These are phyloP conservation scores for Heterobasidion occidentale DNA, from an alignment of 1,284 basidiomycete genomes.

Conservation along the genomic window DNA sequence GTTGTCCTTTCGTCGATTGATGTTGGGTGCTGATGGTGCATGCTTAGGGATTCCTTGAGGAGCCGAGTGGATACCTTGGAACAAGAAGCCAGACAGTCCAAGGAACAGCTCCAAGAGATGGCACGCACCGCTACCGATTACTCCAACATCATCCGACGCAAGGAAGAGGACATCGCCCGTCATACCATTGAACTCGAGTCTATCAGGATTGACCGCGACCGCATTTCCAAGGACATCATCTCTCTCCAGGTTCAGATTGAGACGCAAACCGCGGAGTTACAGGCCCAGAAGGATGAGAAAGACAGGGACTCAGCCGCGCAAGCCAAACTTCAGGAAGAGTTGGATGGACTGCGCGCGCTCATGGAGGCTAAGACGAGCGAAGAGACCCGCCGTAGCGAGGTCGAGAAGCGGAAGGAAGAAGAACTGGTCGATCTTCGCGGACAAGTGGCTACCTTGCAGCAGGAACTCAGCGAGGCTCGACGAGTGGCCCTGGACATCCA, in stretches of 20 bases:
- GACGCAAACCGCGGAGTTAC: slow-evolving; percentile 58
- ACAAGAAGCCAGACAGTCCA: slow-evolving; percentile 62
- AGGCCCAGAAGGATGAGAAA: slow-evolving; percentile 56
- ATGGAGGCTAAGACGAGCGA: slow-evolving; percentile 85
- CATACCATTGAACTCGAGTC: slow-evolving; percentile 52
- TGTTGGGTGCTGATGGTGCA: slow-evolving; percentile 3
- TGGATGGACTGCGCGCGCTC: slow-evolving; percentile 78
- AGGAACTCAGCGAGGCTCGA: slow-evolving; percentile 54
- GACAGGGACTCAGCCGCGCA: slow-evolving; percentile 44
- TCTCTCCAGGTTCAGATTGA: slow-evolving; percentile 68
- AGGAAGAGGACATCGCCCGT: slow-evolving; percentile 65
- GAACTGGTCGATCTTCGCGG: slow-evolving; percentile 74
- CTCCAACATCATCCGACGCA: slow-evolving; percentile 70
- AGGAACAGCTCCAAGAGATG: slow-evolving; percentile 75
- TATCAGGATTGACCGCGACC: slow-evolving; percentile 44
- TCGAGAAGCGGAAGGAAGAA: slow-evolving; percentile 81
- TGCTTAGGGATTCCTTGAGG: slow-evolving; percentile 51
- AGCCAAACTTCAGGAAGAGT: slow-evolving; percentile 68
- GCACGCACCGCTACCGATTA: slow-evolving; percentile 74
- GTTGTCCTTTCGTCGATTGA: slow-evolving; percentile 17
- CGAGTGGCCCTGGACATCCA: slow-evolving; percentile 52
- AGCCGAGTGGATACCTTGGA: slow-evolving; percentile 56
- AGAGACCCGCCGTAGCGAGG: slow-evolving; percentile 77
- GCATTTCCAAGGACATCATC: slow-evolving; percentile 49
- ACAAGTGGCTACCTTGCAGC: slow-evolving; percentile 53